Conservation (phyloP, 169 alveolate genomes). For the Plasmodium inui region DNA sequence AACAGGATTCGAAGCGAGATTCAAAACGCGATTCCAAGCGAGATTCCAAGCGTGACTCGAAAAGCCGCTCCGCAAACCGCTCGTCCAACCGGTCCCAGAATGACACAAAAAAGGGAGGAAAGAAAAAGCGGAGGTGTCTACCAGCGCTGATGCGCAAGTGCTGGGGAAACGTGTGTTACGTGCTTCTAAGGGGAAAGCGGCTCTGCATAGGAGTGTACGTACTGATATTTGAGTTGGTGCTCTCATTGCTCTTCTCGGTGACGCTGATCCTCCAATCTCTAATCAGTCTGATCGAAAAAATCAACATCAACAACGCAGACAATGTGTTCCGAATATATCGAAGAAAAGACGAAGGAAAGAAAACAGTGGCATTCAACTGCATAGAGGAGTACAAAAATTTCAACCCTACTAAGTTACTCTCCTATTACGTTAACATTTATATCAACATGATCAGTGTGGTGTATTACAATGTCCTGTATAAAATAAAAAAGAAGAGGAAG, state of each 20-base stretch:
- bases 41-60: not conserved
- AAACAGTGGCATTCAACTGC: slow-evolving; percentile 4
- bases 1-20: not conserved
- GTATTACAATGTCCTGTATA: slow-evolving; percentile 27
- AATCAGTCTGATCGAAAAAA: slow-evolving; percentile 26
- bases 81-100: not conserved
- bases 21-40: not conserved
- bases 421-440: slow-evolving; percentile 46
- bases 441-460: slow-evolving; percentile 9
- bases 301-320: slow-evolving; percentile 20
- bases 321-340: slow-evolving; percentile 10
- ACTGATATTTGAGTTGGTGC: slow-evolving; percentile 1
- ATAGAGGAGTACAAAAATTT: slow-evolving; percentile 28
- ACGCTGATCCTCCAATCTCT: slow-evolving; percentile 46
- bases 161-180: not conserved
- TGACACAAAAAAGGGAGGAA: not conserved
- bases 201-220: slow-evolving; percentile 55
- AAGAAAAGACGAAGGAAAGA: slow-evolving; percentile 29
- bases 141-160: not conserved
- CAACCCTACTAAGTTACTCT: slow-evolving; percentile 6
- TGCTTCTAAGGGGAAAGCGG: slow-evolving; percentile 4
- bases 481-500: slow-evolving; percentile 23
- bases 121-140: not conserved
- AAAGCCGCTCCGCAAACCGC: not conserved
- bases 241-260: slow-evolving; percentile 31